Conservation (phyloP, 2,329 filamentous ascomycete genomes). For the Ceratocystis cacaofunesta region DNA sequence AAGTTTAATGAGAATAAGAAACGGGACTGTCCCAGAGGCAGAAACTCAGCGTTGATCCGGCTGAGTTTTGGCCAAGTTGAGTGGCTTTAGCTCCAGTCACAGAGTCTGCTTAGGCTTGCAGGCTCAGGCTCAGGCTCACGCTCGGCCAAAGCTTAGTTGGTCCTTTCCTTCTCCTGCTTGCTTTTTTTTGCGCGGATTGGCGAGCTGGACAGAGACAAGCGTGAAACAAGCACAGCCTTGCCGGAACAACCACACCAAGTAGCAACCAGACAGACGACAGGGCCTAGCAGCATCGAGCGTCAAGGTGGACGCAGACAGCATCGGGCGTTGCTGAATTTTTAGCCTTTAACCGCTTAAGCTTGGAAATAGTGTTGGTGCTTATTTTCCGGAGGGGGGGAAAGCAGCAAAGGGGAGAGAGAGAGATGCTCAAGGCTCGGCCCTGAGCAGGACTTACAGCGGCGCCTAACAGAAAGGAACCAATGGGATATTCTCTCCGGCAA, state of each 20-base stretch:
- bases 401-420: background rate
- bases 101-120: background rate
- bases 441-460: background rate
- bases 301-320: background rate
- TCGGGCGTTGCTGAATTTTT: background rate
- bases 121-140: too few species aligned
- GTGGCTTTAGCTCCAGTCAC: too few species aligned
- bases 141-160: too few species aligned
- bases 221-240: conserved; percentile 15
- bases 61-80: too few species aligned
- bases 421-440: background rate
- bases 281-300: background rate
- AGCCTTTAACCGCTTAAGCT: background rate
- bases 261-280: background rate
- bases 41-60: too few species aligned
- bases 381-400: background rate
- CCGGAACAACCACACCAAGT: background rate
- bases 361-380: background rate
- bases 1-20: background rate
- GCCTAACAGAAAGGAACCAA: background rate
- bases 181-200: background rate
- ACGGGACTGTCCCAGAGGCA: background rate
- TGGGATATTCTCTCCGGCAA: too few species aligned
- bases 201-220: conserved; percentile 1
- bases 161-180: background rate